Percentiles rank a stretch among this genome's conserved stretches.
Conservation (phyloP, 2,329 filamentous ascomycete species). For the Aurifilum marmelostoma region DNA sequence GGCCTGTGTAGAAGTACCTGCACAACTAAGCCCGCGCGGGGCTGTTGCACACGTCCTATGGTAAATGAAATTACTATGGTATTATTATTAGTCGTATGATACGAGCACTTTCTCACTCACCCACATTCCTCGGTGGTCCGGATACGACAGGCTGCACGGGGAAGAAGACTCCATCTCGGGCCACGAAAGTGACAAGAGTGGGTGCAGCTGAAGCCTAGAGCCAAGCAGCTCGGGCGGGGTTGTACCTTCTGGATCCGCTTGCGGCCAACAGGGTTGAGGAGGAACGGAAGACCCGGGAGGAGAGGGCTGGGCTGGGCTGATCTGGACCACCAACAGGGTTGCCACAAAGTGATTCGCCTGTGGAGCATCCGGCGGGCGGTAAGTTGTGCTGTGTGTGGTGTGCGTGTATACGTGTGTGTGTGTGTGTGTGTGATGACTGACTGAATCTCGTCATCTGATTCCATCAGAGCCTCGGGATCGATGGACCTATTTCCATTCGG, state of each 20-base stretch:
- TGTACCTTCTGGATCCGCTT: conserved; percentile 20
- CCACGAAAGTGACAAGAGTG: background rate
- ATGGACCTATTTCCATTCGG: background rate
- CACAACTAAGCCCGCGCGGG: background rate
- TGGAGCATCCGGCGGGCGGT: background rate
- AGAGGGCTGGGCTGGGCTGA: background rate
- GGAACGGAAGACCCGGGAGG: conserved; percentile 24
- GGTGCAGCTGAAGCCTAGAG: conserved; percentile 10
- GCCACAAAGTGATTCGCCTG: conserved; percentile 17
- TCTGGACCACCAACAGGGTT: conserved; percentile 19
- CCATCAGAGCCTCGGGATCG: conserved; percentile 1
- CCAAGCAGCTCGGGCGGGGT: conserved; percentile 1
- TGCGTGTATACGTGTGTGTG: background rate
- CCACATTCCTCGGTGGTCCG: conserved; percentile 10
- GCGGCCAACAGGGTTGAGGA: conserved; percentile 13
- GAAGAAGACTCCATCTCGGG: background rate
- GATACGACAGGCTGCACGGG: conserved; percentile 26
- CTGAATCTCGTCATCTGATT: conserved; percentile 12
- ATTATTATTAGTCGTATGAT: background rate
- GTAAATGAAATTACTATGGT: too few species aligned
- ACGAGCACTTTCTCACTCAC: background rate
- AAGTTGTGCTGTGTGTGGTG: background rate
- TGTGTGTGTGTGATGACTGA: background rate
- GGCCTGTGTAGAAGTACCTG: background rate
- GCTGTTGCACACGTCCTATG: background rate